These are phyloP conservation scores for Cryptosporidium parvum DNA, from an alignment of 169 alveolate genomes.

Conservation along the genomic window DNA sequence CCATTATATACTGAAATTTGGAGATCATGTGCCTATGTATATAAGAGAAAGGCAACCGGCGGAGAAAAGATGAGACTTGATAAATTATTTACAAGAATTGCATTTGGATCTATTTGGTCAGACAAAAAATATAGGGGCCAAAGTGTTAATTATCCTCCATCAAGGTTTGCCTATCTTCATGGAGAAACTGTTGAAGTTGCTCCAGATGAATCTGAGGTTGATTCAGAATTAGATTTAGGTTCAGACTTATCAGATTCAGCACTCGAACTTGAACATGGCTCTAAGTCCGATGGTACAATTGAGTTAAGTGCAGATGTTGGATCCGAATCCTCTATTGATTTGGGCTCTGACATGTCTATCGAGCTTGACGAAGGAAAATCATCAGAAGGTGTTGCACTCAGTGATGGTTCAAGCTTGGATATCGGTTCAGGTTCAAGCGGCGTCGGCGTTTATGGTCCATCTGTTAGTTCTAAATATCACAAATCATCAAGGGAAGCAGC, in stretches of 20 bases:
- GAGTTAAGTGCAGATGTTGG: slow-evolving; percentile 32
- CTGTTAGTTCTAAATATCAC: slow-evolving; percentile 1
- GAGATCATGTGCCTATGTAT: slow-evolving; percentile 74
- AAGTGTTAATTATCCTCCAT: slow-evolving; percentile 22
- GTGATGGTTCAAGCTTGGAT: neutral
- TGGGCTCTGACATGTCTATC: slow-evolving; percentile 10
- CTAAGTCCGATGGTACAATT: slow-evolving; percentile 23
- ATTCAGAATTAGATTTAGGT: neutral
- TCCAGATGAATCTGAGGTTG: slow-evolving; percentile 23
- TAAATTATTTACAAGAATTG: slow-evolving; percentile 9
- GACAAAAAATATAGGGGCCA: slow-evolving; percentile 41
- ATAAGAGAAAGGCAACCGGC: slow-evolving; percentile 46
- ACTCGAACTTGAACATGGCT: neutral
- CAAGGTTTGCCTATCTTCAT: slow-evolving; percentile 42
- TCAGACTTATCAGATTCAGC: neutral
- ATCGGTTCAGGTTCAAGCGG: neutral
- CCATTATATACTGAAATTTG: slow-evolving; percentile 50
- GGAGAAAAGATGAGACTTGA: slow-evolving; percentile 47
- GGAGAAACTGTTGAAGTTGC: slow-evolving; percentile 63
- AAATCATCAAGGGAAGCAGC: neutral
- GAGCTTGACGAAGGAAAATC: slow-evolving; percentile 34
- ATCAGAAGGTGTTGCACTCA: neutral
- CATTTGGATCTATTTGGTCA: slow-evolving; percentile 68
- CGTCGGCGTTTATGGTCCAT: neutral
- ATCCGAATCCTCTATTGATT: slow-evolving; percentile 27